These are phyloP conservation scores for Mikania micrantha DNA, from an alignment of 129 eudicot genomes.

Conservation along the genomic window DNA sequence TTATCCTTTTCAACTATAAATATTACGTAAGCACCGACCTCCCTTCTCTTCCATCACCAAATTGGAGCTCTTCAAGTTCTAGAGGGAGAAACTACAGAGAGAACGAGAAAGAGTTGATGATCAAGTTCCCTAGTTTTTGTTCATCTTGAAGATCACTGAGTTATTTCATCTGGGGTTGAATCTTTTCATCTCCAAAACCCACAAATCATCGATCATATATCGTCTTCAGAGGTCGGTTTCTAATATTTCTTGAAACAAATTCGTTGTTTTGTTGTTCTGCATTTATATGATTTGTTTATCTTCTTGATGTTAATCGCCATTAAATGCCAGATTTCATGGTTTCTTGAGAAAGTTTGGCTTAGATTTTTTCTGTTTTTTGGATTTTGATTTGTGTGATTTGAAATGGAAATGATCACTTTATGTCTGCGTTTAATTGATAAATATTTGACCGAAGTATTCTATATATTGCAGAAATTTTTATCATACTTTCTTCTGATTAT, in stretches of 20 bases:
- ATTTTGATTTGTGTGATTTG: not conserved
- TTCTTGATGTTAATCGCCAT: slow-evolving; percentile 1
- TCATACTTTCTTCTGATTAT: not conserved
- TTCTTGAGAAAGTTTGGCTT: not conserved
- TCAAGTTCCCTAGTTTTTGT: not conserved
- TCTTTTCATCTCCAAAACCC: slow-evolving; percentile 3
- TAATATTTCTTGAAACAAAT: not conserved
- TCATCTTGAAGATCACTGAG: not conserved
- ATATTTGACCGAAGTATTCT: not conserved
- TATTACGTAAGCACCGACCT: not conserved
- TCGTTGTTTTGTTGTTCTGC: not conserved
- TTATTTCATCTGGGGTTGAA: not conserved
- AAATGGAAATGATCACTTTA: not conserved
- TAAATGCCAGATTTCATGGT: not conserved
- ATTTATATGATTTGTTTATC: not conserved
- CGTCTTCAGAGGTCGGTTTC: slow-evolving; percentile 2
- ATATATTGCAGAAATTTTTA: no score
- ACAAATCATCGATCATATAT: not conserved
- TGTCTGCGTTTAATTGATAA: not conserved
- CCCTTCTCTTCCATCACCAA: not conserved
- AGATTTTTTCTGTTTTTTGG: no score
- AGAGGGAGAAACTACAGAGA: not conserved
- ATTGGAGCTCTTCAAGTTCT: not conserved
- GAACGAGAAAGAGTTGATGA: no score
- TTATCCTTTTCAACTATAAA: not conserved